Conservation (phyloP, 176 grass and related monocot species). For the Avena atlantica region DNA sequence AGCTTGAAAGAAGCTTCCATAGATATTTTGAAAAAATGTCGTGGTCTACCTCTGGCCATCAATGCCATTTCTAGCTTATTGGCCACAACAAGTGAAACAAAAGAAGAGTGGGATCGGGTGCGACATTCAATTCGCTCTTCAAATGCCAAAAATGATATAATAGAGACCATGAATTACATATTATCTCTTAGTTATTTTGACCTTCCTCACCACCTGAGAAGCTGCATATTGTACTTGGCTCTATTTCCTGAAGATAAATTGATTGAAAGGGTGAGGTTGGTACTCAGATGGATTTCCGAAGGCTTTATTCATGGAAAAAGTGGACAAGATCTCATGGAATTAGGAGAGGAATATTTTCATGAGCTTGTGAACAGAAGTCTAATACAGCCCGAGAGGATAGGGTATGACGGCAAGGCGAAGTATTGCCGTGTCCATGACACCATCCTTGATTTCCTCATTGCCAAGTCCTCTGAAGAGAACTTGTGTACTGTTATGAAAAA, state of each 20-base stretch:
- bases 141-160: neutral
- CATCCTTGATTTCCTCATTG: slow-evolving; percentile 40
- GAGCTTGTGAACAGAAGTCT: slow-evolving; percentile 45
- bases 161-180: slow-evolving; percentile 31
- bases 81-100: neutral
- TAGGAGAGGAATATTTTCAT: slow-evolving; percentile 38
- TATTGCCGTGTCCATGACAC: slow-evolving; percentile 40
- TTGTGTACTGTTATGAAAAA: neutral
- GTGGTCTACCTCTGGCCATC: slow-evolving; percentile 40
- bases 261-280: neutral
- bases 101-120: slow-evolving; percentile 40
- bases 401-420: neutral
- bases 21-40: slow-evolving; percentile 38
- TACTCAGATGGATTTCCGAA: slow-evolving; percentile 46
- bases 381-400: neutral
- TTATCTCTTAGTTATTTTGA: slow-evolving; percentile 44
- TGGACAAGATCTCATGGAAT: slow-evolving; percentile 8
- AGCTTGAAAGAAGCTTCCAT: slow-evolving; percentile 13
- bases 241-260: slow-evolving; percentile 30
- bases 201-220: slow-evolving; percentile 37
- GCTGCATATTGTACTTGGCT: slow-evolving; percentile 39
- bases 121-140: slow-evolving; percentile 24
- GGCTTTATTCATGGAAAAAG: slow-evolving; percentile 29
- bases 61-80: slow-evolving; percentile 39
- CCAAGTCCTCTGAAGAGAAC: slow-evolving; percentile 23